Evolutionary conservation across 345 rosid species (phyloP).

Genomic region (Diplotaxis tenuifolia): DNA sequence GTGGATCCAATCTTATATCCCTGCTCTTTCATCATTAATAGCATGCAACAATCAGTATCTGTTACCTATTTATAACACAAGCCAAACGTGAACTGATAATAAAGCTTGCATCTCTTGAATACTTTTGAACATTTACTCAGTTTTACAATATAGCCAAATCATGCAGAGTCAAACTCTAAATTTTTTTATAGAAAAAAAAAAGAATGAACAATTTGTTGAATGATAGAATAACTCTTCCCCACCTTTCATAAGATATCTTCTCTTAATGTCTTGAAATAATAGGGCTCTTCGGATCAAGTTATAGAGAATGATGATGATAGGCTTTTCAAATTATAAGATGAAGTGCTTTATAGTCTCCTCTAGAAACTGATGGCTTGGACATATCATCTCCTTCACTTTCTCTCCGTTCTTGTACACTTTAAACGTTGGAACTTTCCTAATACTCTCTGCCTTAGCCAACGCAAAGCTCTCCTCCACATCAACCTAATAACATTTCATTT

Average conservation of each 20-base stretch:
- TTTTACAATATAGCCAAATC: neutral
- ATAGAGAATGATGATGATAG: slow-evolving; percentile 23
- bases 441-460: slow-evolving; percentile 60
- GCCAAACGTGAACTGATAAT: neutral
- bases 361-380: slow-evolving; percentile 64
- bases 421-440: slow-evolving; percentile 71
- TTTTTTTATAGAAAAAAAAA: neutral
- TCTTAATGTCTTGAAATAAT: slow-evolving; percentile 14
- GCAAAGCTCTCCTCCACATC: slow-evolving; percentile 61
- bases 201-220: slow-evolving; percentile 35
- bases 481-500: slow-evolving; percentile 43
- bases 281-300: slow-evolving; percentile 12
- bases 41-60: neutral
- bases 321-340: slow-evolving; percentile 41
- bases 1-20: neutral
- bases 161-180: slow-evolving; percentile 20
- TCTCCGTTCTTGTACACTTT: slow-evolving; percentile 73
- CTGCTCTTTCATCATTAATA: neutral
- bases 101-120: slow-evolving; percentile 27
- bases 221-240: slow-evolving; percentile 30
- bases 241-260: slow-evolving; percentile 20
- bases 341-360: slow-evolving; percentile 67
- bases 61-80: neutral
- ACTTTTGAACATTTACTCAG: slow-evolving; percentile 18
- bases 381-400: slow-evolving; percentile 71